These are phyloP conservation scores for Seminavis robusta DNA, from an alignment of 108 stramenopile species.

Conservation along the genomic window DNA sequence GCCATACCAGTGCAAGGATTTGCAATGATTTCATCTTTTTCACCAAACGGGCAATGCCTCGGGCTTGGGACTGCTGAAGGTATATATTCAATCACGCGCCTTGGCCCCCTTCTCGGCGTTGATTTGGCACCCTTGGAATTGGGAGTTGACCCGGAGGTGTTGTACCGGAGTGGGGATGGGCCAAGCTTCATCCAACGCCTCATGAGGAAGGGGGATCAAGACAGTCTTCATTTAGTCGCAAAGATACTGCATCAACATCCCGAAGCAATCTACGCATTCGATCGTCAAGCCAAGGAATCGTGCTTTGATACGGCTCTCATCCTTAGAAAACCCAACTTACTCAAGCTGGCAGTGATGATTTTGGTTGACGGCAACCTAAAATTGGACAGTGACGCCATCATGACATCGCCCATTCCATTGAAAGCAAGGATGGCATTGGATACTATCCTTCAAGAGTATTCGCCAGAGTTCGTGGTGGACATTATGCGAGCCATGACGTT, in stretches of 20 bases:
- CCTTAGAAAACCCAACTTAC: slow-evolving; percentile 17
- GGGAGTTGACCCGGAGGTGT: slow-evolving; percentile 19
- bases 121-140: slow-evolving; percentile 20
- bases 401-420: slow-evolving; percentile 21
- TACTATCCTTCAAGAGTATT: slow-evolving; percentile 15
- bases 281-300: slow-evolving; percentile 10
- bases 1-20: slow-evolving; percentile 4
- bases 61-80: slow-evolving; percentile 12
- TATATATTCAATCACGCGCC: slow-evolving; percentile 10
- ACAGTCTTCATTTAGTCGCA: slow-evolving; percentile 16
- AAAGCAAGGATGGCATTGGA: slow-evolving; percentile 7
- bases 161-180: slow-evolving; percentile 27
- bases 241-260: slow-evolving; percentile 15
- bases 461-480: slow-evolving; percentile 13
- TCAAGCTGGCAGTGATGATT: slow-evolving; percentile 21
- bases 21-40: slow-evolving; percentile 9
- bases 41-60: slow-evolving; percentile 14
- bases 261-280: slow-evolving; percentile 22
- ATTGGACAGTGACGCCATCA: slow-evolving; percentile 1
- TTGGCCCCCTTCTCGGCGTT: slow-evolving; percentile 26
- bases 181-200: slow-evolving; percentile 29
- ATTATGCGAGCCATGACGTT: slow-evolving; percentile 21
- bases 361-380: slow-evolving; percentile 23
- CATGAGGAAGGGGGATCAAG: slow-evolving; percentile 22
- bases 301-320: slow-evolving; percentile 30